These are phyloP conservation scores for Beauveria bassiana DNA, from an alignment of 2,329 filamentous ascomycete genomes.

Conservation along the genomic window DNA sequence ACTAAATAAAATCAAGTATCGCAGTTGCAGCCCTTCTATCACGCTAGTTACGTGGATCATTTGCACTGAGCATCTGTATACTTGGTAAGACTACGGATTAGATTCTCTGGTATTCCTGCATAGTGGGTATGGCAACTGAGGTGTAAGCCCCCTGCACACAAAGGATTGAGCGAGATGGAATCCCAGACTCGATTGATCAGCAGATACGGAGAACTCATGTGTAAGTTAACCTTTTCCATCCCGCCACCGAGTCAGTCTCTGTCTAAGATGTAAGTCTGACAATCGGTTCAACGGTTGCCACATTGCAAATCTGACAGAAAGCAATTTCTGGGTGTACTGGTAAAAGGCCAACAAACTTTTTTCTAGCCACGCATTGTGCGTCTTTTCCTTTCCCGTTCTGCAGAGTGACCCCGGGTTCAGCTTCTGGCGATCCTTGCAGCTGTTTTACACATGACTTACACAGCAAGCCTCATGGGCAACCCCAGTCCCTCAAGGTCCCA, in stretches of 20 bases:
- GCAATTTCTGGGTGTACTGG: background rate
- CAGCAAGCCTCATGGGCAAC: background rate
- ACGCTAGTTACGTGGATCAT: no score
- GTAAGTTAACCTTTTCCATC: background rate
- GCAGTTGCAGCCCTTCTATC: no score
- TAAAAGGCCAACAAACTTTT: background rate
- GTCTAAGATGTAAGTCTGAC: background rate
- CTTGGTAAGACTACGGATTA: no score
- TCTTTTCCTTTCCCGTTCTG: background rate
- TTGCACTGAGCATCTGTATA: no score
- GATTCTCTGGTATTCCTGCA: background rate
- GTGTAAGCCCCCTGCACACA: background rate
- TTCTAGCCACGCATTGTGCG: no score
- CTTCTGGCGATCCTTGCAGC: background rate
- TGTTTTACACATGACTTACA: conserved; percentile 8
- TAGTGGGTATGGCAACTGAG: background rate
- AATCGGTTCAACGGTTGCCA: background rate
- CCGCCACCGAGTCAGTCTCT: background rate
- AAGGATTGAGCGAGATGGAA: background rate
- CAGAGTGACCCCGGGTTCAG: background rate
- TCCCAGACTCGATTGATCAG: background rate
- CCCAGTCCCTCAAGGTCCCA: background rate
- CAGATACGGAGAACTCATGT: background rate
- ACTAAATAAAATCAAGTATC: no score
- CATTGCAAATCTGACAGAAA: background rate